phyloP scores from a whole-genome alignment of 2,329 filamentous ascomycete species.

The Colletotrichum simmondsii region DNA sequence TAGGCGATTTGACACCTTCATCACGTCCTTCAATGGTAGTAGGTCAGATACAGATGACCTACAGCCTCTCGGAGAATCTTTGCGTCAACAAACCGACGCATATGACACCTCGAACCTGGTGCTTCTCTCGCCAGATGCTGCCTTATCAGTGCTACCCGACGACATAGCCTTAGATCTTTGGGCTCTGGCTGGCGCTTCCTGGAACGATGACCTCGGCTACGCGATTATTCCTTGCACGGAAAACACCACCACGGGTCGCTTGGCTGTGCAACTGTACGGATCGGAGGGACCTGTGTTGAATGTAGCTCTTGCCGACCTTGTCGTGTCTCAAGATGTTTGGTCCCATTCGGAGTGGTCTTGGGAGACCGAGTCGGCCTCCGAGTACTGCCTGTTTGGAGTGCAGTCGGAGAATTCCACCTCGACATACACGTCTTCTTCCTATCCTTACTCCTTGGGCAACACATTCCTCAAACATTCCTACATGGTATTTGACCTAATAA shows the following conservation, averaged over 20 bases:
- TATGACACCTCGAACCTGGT: not conserved
- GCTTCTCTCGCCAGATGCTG: conserved; percentile 4
- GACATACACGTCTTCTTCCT: not conserved
- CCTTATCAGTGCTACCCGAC: conserved; percentile 36
- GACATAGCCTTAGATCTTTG: conserved; percentile 40
- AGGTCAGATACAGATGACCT: not conserved
- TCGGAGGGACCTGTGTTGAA: conserved; percentile 41
- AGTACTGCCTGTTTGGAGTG: conserved; percentile 43
- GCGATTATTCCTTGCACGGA: conserved; percentile 41
- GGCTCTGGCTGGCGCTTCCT: conserved; percentile 40
- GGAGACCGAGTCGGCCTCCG: not conserved
- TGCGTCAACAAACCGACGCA: not conserved
- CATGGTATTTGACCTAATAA: conserved; percentile 45
- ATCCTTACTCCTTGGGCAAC: conserved; percentile 38
- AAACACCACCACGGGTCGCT: conserved; percentile 34
- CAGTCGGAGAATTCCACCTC: conserved; percentile 37
- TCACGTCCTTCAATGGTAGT: conserved; percentile 23
- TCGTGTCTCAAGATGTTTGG: conserved; percentile 36
- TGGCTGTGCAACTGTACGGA: conserved; percentile 42
- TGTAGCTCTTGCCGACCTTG: conserved; percentile 41
- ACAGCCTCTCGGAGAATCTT: not conserved
- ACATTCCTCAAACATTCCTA: conserved; percentile 44
- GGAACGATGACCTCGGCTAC: conserved; percentile 17
- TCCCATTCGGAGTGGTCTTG: not conserved
- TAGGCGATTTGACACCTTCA: not conserved